These are phyloP conservation scores for Melocanna baccifera DNA, from an alignment of 176 grass and related monocot genomes.

Conservation along the genomic window DNA sequence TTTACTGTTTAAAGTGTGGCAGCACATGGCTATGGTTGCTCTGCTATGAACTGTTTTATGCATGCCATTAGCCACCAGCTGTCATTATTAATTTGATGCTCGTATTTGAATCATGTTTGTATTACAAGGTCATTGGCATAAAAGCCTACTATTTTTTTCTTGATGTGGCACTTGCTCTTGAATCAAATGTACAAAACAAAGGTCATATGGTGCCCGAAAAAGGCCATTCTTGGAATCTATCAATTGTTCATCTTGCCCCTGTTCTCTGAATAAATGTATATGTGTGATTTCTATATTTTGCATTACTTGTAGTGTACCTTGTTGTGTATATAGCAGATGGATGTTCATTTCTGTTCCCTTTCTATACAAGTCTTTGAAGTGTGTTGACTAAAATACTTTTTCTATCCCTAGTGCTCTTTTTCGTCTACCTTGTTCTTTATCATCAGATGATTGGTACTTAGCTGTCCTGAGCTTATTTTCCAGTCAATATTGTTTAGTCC, in stretches of 20 bases:
- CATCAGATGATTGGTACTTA: constrained; percentile 8
- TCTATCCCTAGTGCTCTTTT: neutral
- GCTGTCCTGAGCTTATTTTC: neutral
- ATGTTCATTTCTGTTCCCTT: constrained; percentile 5
- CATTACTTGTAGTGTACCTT: neutral
- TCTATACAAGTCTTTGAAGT: neutral
- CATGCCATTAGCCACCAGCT: neutral
- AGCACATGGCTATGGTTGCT: neutral
- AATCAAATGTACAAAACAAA: neutral
- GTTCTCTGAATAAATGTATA: neutral
- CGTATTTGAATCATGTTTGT: neutral
- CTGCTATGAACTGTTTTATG: constrained; percentile 7
- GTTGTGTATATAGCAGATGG: neutral
- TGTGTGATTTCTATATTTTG: neutral
- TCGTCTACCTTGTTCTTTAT: neutral
- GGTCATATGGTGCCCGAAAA: neutral
- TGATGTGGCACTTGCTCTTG: neutral
- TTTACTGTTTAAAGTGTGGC: neutral
- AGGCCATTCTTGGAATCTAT: neutral
- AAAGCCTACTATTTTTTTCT: neutral
- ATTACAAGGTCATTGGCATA: neutral
- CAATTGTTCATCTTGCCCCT: neutral
- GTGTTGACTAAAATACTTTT: neutral
- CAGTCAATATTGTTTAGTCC: neutral
- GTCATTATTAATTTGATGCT: neutral